Evolutionary conservation across 2,329 filamentous ascomycete species (phyloP), one percentile per base, ranked within the genome.

Genomic region (Stachybotrys elegans): DNA sequence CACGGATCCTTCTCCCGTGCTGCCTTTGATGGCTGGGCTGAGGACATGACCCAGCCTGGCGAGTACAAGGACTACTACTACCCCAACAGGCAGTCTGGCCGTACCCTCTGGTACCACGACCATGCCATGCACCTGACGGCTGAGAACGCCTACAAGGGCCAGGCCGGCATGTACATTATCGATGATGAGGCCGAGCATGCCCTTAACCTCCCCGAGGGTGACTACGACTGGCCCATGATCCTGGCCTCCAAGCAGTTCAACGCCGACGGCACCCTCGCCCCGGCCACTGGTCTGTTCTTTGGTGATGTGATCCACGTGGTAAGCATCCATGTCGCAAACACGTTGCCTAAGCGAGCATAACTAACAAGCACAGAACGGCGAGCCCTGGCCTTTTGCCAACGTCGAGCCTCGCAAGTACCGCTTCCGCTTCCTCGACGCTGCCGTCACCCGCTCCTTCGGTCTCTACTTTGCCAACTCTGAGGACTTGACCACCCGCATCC

Each of bases 31-130:
- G 49, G 49, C 11, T 79, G 75, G 74, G 76, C 76, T 2, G 68
- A 70, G 38, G 78, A 81, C 48, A 61, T 68, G 14, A 72, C 73
- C 1, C 37, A 59, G 1, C 68, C 70, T 0, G 74, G 75, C 1
- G 60, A 80, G 51, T 79, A 72, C 59, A 81, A 82, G 56, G 79
- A 81, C 48, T 81, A 82, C 56, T 82, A 80, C 56, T 83, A 78
- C 50, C 77, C 78, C 9, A 82, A 81, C 55, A 61, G 57, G 12
- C 71, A 80, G 53, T 48, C 48, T 32, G 74, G 68, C 2, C 68
- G 78, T 31, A 68, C 73, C 0, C 63, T 80, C 22, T 82, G 78
- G 78, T 81, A 81, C 50, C 76, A 81, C 50, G 73, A 72, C 48
- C 65, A 67, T 44, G 63, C 67, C n/a, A 57, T 69, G 42, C 56